Percentiles rank a stretch among this genome's conserved stretches.
phyloP scores from a whole-genome alignment of 768 basidiomycete genomes.

The Agaricus subrufescens region DNA sequence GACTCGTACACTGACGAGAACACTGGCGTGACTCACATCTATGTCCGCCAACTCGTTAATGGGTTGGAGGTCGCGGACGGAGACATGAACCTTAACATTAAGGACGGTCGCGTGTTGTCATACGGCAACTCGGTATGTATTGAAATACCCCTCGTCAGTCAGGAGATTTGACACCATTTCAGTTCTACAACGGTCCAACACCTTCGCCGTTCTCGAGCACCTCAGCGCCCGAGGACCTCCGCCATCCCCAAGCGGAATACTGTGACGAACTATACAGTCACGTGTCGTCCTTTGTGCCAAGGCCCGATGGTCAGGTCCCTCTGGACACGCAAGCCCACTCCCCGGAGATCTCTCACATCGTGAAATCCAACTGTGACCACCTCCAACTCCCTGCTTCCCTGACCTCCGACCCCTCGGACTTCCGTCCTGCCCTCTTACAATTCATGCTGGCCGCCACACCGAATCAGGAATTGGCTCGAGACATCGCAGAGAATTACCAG shows the following conservation, averaged over 20 bases:
- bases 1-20: conserved; percentile 86
- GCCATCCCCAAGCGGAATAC: conserved; percentile 48
- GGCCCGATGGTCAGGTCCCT: conserved; percentile 29
- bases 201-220: conserved; percentile 33
- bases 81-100: conserved; percentile 91
- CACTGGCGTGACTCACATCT: conserved; percentile 87
- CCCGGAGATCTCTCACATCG: conserved; percentile 39
- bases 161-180: conserved; percentile 1
- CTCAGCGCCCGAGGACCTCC: conserved; percentile 26
- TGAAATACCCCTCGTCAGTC: not conserved
- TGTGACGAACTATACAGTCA: conserved; percentile 36
- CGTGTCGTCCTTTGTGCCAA: not conserved
- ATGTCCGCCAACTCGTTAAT: conserved; percentile 78
- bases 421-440: conserved; percentile 58
- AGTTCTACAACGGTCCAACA: conserved; percentile 74
- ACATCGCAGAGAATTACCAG: conserved; percentile 48
- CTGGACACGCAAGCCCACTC: conserved; percentile 21
- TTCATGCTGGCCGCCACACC: conserved; percentile 80
- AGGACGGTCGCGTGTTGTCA: conserved; percentile 76
- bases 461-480: conserved; percentile 35
- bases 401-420: conserved; percentile 32
- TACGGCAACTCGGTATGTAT: conserved; percentile 79
- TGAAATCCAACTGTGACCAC: conserved; percentile 54
- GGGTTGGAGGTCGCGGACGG: conserved; percentile 88
- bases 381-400: conserved; percentile 36